Evolutionary conservation across 306 rosid genomes (phyloP), one percentile per base, ranked within the genome.

Genomic region (Echinosophora koreensis): DNA sequence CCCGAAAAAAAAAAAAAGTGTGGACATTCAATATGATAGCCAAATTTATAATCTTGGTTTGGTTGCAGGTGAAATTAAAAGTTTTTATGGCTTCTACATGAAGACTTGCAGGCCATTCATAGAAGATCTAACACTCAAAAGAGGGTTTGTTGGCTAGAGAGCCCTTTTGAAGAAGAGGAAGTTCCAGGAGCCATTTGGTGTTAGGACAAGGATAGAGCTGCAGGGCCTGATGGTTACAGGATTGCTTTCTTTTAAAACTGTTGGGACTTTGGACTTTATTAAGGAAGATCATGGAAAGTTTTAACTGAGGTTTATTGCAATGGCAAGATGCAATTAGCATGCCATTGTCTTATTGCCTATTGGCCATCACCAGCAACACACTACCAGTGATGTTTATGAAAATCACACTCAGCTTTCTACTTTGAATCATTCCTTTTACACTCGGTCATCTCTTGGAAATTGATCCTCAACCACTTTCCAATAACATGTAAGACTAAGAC

Each of bases 11-110:
- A 17, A 49, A 49, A 3, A 41, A 41, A 22, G 18, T 38, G 34
- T 30, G 49, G 28, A 16, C 12, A 34, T 30, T 56, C 38, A 52
- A 18, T 16, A 28, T 46, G 32, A 37, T 74, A 7, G 14, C 32
- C 61, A 74, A 74, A 65, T 51, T 52, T 52, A 28, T 39, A 27
- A 65, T 11, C 8, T 37, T 18, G 38, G 42, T 55, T 27, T 27
- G 3, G 39, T 38, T 14, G n/a, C 1, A 52, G 42, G 55, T n/a
- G 6, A 49, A 76, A 65, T 4, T 76, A 76, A 6, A 38, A 22
- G 42, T 62, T 34, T 74, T 55, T 22, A 38, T n/a, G 52, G 35
- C 46, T 55, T 9, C 32, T 39, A 39, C 8, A 39, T 5, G 27
- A 27, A 28, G 37, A 58, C n/a, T 58, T 58, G 1, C 13, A 9